Evolutionary conservation across 805 yeast species (phyloP).

Genomic region (Yarrowia hollandica): DNA sequence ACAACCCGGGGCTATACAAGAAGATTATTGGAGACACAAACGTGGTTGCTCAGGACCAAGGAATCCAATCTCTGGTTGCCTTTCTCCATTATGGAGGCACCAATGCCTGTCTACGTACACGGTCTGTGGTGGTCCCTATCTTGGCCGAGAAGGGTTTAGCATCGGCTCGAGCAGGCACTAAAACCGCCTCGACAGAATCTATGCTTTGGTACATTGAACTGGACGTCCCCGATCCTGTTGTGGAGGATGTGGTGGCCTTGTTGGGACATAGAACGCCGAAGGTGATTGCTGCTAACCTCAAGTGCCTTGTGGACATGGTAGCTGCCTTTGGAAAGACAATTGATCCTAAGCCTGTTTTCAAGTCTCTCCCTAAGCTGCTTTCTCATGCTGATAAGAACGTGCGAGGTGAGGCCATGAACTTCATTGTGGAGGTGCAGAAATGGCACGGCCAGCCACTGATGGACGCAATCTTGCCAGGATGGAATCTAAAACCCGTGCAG

Average conservation of each 20-base stretch:
- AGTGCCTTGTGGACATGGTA: constrained; percentile 57
- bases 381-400: constrained; percentile 86
- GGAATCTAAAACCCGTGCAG: constrained; percentile 82
- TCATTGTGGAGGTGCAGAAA: constrained; percentile 67
- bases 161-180: constrained; percentile 74
- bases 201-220: constrained; percentile 63
- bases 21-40: constrained; percentile 72
- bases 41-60: constrained; percentile 90
- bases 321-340: constrained; percentile 63
- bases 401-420: constrained; percentile 69
- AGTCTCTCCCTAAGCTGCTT: constrained; percentile 64
- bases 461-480: constrained; percentile 53
- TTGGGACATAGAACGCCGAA: constrained; percentile 70
- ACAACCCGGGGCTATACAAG: constrained; percentile 56
- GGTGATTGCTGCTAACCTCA: constrained; percentile 65
- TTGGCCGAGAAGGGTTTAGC: constrained; percentile 81
- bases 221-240: constrained; percentile 61
- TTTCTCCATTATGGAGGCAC: constrained; percentile 60
- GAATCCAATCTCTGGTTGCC: constrained; percentile 55
- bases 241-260: constrained; percentile 66
- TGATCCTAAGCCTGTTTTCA: constrained; percentile 58
- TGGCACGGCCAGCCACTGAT: constrained; percentile 72
- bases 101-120: constrained; percentile 42
- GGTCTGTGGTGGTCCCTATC: constrained; percentile 36
- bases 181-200: constrained; percentile 61